Evolutionary conservation across 768 basidiomycete genomes (phyloP).

Genomic region (Hysterangium stoloniferum): DNA sequence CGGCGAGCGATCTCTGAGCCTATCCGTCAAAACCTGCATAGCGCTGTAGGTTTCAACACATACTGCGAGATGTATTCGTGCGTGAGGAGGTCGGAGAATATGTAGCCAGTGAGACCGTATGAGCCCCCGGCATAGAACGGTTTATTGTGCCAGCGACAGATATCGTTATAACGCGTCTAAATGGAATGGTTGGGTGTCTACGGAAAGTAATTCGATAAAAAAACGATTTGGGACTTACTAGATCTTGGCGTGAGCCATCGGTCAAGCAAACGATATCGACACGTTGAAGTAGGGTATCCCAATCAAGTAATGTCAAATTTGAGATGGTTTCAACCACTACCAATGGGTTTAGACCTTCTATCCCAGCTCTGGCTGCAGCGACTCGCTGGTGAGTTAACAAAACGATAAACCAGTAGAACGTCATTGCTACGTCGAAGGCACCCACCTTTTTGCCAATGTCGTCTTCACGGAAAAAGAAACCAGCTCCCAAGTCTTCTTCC

Average conservation of each 20-base stretch:
- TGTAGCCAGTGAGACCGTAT: constrained; percentile 86
- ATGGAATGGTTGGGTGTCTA: constrained; percentile 12
- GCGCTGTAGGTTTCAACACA: constrained; percentile 25
- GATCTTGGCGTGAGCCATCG: constrained; percentile 58
- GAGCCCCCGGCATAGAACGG: constrained; percentile 90
- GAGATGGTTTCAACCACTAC: constrained; percentile 71
- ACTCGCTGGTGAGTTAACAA: constrained; percentile 53
- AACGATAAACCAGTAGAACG: constrained; percentile 1
- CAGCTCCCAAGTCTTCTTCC: constrained; percentile 83
- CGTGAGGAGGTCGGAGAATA: constrained; percentile 85
- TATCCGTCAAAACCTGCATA: constrained; percentile 6
- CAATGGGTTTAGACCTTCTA: constrained; percentile 88
- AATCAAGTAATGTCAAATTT: constrained; percentile 39
- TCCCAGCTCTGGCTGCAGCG: constrained; percentile 73
- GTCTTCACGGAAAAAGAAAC: constrained; percentile 90
- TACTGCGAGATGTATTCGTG: constrained; percentile 85
- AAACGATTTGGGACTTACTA: constrained; percentile 47
- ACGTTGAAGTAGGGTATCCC: constrained; percentile 45
- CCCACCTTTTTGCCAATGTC: constrained; percentile 85
- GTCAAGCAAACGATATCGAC: constrained; percentile 87
- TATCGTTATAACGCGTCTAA: constrained; percentile 71
- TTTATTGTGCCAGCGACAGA: constrained; percentile 65
- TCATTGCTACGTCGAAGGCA: too few relatives aligned
- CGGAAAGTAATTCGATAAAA: background rate
- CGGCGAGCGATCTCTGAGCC: constrained; percentile 51